Evolutionary conservation across 768 basidiomycete genomes (phyloP).

Genomic region (Baorangia bicolor): DNA sequence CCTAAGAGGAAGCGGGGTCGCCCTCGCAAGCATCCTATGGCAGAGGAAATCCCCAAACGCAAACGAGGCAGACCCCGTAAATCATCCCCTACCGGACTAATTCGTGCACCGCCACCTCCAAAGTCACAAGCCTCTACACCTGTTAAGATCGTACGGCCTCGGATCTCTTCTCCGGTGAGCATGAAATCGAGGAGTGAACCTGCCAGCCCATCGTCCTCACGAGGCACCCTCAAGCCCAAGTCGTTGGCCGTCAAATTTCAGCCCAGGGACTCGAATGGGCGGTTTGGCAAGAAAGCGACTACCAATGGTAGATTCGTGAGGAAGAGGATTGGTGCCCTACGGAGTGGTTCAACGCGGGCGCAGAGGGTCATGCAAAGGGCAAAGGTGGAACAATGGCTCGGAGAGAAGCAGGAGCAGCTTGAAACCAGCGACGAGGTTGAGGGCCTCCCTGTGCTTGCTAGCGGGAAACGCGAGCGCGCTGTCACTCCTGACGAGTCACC

Average conservation of each 20-base stretch:
- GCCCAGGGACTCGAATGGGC: slow-evolving; percentile 62
- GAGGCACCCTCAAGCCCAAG: slow-evolving; percentile 36
- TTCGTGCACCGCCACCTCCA: slow-evolving; percentile 8
- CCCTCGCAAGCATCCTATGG: slow-evolving; percentile 35
- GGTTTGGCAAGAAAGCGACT: slow-evolving; percentile 62
- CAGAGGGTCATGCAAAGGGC: slow-evolving; percentile 43
- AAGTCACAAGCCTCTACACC: slow-evolving; percentile 11
- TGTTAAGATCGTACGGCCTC: slow-evolving; percentile 11
- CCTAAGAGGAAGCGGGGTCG: slow-evolving; percentile 35
- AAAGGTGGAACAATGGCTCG: slow-evolving; percentile 41
- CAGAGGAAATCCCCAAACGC: slow-evolving; percentile 32
- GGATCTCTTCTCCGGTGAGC: slow-evolving; percentile 19
- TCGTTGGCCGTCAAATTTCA: slow-evolving; percentile 49
- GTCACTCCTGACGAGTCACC: slow-evolving; percentile 23
- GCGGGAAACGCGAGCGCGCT: slow-evolving; percentile 25
- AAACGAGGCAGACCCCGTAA: slow-evolving; percentile 38
- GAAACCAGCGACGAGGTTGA: slow-evolving; percentile 13
- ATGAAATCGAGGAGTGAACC: slow-evolving; percentile 23
- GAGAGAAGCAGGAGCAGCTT: slow-evolving; percentile 22
- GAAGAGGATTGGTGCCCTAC: slow-evolving; percentile 29
- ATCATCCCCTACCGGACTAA: slow-evolving; percentile 19
- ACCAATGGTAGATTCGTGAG: slow-evolving; percentile 45
- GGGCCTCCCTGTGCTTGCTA: slow-evolving; percentile 11
- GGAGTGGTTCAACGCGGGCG: slow-evolving; percentile 34
- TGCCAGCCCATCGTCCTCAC: slow-evolving; percentile 25